Evolutionary conservation across 495 filamentous ascomycete genomes (phyloP).

Genomic region (Rhypophila decipiens): DNA sequence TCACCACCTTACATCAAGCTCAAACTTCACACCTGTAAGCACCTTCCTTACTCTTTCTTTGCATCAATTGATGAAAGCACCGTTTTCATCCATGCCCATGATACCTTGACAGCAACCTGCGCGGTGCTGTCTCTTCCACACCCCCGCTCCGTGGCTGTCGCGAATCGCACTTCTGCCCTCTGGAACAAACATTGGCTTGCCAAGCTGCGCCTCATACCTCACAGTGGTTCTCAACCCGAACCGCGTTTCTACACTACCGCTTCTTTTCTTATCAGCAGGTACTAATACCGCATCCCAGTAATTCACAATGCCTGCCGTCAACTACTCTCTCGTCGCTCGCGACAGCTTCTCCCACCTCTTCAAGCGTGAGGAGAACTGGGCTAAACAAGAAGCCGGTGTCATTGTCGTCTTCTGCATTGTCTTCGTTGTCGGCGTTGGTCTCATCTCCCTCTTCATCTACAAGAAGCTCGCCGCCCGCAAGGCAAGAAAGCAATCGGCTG

Average conservation of each 20-base stretch:
- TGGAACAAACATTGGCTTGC: too few species aligned
- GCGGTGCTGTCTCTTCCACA: too few species aligned
- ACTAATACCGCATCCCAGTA: background rate
- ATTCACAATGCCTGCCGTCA: conserved; percentile 42
- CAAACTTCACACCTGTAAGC: background rate
- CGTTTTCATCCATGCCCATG: too few species aligned
- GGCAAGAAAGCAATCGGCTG: conserved; percentile 24
- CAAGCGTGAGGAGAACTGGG: conserved; percentile 52
- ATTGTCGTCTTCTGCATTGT: conserved; percentile 56
- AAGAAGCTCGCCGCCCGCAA: conserved; percentile 34
- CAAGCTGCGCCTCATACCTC: too few species aligned
- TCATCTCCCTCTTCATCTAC: conserved; percentile 40
- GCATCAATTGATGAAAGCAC: too few species aligned
- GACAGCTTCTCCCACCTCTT: conserved; percentile 36
- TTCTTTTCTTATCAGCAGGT: background rate
- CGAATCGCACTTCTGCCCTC: too few species aligned
- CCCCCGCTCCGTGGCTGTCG: too few species aligned
- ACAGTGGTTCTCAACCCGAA: too few species aligned
- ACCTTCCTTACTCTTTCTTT: too few species aligned
- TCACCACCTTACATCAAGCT: background rate
- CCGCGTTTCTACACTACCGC: too few species aligned
- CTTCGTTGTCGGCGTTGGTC: conserved; percentile 42
- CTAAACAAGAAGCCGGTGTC: conserved; percentile 45
- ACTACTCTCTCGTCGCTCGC: conserved; percentile 40
- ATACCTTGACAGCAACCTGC: too few species aligned